These are phyloP conservation scores for Kodamaea sp. DNA, from an alignment of 1,139 yeast genomes.

Conservation along the genomic window DNA sequence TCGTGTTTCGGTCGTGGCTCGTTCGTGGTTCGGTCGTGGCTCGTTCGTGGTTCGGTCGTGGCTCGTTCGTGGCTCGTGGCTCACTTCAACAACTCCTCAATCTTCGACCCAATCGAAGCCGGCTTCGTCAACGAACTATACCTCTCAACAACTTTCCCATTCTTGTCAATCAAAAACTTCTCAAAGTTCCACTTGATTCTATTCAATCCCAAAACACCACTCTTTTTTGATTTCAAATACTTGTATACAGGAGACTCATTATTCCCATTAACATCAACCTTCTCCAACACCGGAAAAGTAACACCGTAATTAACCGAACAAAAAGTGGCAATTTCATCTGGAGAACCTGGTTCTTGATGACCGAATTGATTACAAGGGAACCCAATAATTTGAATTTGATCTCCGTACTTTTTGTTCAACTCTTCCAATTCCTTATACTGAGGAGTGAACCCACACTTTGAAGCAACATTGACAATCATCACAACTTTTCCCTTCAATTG, in stretches of 20 bases:
- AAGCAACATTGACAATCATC: conserved; percentile 87
- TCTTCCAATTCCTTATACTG: conserved; percentile 77
- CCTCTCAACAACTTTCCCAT: conserved; percentile 46
- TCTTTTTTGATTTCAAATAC: conserved; percentile 58
- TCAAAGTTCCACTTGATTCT: conserved; percentile 52
- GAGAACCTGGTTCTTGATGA: conserved; percentile 42
- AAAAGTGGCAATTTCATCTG: conserved; percentile 40
- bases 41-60: no score
- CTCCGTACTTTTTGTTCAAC: conserved; percentile 72
- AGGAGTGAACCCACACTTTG: conserved; percentile 86
- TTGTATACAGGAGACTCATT: conserved; percentile 76
- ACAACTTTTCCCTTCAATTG: conserved; percentile 87
- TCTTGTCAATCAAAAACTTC: conserved; percentile 43
- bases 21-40: no score
- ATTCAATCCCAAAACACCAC: conserved; percentile 42
- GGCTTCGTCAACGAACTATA: conserved; percentile 44
- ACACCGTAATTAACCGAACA: conserved; percentile 49
- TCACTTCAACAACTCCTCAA: conserved; percentile 38
- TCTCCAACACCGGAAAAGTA: conserved; percentile 81
- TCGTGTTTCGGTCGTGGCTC: no score
- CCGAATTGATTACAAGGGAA: conserved; percentile 84
- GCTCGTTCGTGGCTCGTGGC: no score
- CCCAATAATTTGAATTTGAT: conserved; percentile 78
- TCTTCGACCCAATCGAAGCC: conserved; percentile 28
- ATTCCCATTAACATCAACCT: conserved; percentile 85